Evolutionary conservation across 352 stramenopile species (phyloP).

Genomic region (Globisporangium nodosum): DNA sequence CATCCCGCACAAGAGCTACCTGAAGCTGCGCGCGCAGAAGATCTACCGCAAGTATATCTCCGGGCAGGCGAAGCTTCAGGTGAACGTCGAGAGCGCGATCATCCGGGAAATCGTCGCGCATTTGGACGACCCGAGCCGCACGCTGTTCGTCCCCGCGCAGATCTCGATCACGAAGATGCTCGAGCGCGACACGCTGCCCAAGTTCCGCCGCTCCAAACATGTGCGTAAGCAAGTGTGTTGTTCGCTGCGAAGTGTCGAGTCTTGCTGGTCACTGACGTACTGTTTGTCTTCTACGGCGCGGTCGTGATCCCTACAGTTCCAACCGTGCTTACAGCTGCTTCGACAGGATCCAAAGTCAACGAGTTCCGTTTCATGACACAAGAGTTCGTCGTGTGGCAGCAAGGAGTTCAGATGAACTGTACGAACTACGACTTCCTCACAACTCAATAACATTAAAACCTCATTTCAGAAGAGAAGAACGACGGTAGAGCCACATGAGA

Average conservation of each 20-base stretch:
- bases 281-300: not conserved
- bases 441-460: too few relatives aligned
- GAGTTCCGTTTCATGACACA: not conserved
- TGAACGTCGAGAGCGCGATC: constrained; percentile 57
- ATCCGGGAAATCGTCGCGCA: constrained; percentile 51
- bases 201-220: constrained; percentile 68
- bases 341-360: constrained; percentile 13
- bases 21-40: constrained; percentile 72
- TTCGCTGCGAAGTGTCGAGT: not conserved
- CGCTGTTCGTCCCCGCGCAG: constrained; percentile 52
- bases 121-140: constrained; percentile 50
- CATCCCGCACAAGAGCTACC: constrained; percentile 65
- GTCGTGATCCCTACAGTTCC: constrained; percentile 18
- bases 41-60: constrained; percentile 80
- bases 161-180: constrained; percentile 73
- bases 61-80: constrained; percentile 52
- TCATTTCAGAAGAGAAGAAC: too few relatives aligned
- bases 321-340: constrained; percentile 34
- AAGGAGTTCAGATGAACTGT: too few relatives aligned
- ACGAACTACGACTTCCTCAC: too few relatives aligned
- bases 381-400: not conserved
- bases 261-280: not conserved
- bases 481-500: too few relatives aligned
- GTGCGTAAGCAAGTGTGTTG: constrained; percentile 20
- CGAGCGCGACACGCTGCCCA: constrained; percentile 64